Conservation (phyloP, 768 basidiomycete species). For the Boletus reticulatus region DNA sequence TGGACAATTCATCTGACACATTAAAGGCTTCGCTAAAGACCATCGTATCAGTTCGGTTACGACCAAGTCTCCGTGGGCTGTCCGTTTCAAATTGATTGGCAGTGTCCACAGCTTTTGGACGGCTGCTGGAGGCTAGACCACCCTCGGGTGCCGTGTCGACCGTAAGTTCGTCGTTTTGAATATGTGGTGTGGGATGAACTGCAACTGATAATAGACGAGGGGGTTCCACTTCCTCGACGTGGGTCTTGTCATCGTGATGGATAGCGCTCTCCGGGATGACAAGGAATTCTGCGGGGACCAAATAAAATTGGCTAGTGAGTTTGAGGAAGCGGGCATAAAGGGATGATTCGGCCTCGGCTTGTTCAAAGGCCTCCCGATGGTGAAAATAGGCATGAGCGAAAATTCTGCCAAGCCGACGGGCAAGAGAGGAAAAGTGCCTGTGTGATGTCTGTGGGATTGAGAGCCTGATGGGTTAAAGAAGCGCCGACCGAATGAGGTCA, state of each 20-base stretch:
- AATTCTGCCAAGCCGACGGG: constrained; percentile 88
- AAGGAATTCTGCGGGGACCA: constrained; percentile 81
- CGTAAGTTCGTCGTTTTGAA: constrained; percentile 11
- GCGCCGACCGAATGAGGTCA: constrained; percentile 9
- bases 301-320: constrained; percentile 73
- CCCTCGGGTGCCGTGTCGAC: constrained; percentile 4
- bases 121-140: constrained; percentile 7
- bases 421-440: constrained; percentile 87
- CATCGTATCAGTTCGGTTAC: constrained; percentile 74
- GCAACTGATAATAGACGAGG: constrained; percentile 42
- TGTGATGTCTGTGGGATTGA: constrained; percentile 78
- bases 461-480: constrained; percentile 45
- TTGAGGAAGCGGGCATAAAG: constrained; percentile 89
- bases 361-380: constrained; percentile 88
- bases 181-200: constrained; percentile 29
- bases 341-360: constrained; percentile 87
- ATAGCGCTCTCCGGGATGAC: constrained; percentile 61
- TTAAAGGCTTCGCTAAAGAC: constrained; percentile 50
- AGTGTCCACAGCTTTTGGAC: constrained; percentile 21
- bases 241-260: constrained; percentile 26
- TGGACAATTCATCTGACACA: constrained; percentile 39
- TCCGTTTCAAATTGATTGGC: constrained; percentile 23
- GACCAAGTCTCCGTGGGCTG: constrained; percentile 47
- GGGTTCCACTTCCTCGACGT: constrained; percentile 35
- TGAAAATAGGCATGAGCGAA: constrained; percentile 97